These are phyloP conservation scores for Colletotrichum sp. DNA, from an alignment of 2,329 filamentous ascomycete species.

Conservation along the genomic window DNA sequence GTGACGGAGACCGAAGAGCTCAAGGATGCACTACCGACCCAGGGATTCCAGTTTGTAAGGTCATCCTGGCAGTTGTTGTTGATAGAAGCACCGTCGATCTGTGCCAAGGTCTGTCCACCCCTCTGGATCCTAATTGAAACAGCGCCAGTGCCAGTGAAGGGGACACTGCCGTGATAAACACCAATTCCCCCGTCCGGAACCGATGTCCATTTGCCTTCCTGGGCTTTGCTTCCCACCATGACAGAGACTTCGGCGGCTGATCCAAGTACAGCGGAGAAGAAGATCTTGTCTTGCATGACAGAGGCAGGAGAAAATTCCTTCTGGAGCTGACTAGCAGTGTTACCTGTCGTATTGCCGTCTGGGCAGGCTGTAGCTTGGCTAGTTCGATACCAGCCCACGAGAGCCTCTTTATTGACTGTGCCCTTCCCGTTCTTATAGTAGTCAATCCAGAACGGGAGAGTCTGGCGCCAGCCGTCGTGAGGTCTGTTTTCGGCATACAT, in stretches of 20 bases:
- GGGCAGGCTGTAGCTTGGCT: constrained; percentile 25
- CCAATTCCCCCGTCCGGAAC: constrained; percentile 19
- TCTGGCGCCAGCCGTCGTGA: constrained; percentile 53
- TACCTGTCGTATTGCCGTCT: constrained; percentile 31
- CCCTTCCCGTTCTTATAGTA: constrained; percentile 48
- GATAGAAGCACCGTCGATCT: not conserved
- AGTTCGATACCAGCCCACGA: constrained; percentile 35
- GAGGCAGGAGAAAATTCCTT: constrained; percentile 19
- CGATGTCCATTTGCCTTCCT: not conserved
- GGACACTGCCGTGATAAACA: constrained; percentile 31
- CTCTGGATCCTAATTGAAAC: constrained; percentile 34
- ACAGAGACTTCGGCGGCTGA: constrained; percentile 25
- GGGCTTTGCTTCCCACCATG: constrained; percentile 24
- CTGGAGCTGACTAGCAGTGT: constrained; percentile 29
- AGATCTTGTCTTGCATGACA: constrained; percentile 24
- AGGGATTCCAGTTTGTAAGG: constrained; percentile 11
- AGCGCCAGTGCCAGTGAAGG: constrained; percentile 12
- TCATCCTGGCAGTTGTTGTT: not conserved
- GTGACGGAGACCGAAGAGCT: not conserved
- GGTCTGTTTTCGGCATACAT: constrained; percentile 51
- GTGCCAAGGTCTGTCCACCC: not conserved
- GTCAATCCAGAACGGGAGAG: constrained; percentile 55
- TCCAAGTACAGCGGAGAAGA: constrained; percentile 25
- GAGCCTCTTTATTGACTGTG: constrained; percentile 28
- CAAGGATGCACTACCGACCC: not conserved